Evolutionary conservation across 2,329 filamentous ascomycete species (phyloP).

Genomic region (Saccharata proteae): DNA sequence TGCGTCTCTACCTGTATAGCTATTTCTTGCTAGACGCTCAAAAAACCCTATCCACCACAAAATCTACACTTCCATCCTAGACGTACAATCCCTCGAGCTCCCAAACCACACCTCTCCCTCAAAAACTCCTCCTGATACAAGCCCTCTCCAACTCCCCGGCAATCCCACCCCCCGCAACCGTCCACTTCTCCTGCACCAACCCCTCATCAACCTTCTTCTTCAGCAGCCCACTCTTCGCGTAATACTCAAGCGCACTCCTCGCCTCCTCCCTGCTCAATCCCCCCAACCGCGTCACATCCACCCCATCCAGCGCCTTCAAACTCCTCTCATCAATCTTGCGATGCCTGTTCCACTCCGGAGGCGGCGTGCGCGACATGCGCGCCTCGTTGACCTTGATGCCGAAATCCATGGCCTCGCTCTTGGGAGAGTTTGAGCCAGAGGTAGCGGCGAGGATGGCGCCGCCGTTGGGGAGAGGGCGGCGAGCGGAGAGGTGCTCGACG

Average conservation of each 20-base stretch:
- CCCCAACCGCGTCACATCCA: conserved; percentile 44
- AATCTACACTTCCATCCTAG: no score
- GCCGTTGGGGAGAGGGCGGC: conserved; percentile 51
- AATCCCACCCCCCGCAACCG: conserved; percentile 65
- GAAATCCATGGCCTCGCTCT: conserved; percentile 54
- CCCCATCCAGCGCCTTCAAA: conserved; percentile 31
- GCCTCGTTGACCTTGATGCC: conserved; percentile 43
- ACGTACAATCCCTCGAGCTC: no score
- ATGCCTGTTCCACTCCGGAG: conserved; percentile 40
- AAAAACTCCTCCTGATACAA: conserved; percentile 36
- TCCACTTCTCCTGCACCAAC: conserved; percentile 72
- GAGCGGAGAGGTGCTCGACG: conserved; percentile 49
- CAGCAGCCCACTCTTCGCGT: conserved; percentile 73
- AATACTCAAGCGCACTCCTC: conserved; percentile 79
- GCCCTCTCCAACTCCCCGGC: conserved; percentile 76
- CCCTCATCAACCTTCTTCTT: conserved; percentile 57
- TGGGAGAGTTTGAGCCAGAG: conserved; percentile 57
- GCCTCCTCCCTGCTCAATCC: conserved; percentile 66
- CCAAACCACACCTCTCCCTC: no score
- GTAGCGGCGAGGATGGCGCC: conserved; percentile 67
- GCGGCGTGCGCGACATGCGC: conserved; percentile 16
- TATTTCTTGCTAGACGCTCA: no score
- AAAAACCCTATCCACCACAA: no score
- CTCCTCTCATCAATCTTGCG: conserved; percentile 40
- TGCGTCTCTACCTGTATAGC: no score